Evolutionary conservation across 768 basidiomycete genomes (phyloP).

Genomic region (Amanita subjunquillea): DNA sequence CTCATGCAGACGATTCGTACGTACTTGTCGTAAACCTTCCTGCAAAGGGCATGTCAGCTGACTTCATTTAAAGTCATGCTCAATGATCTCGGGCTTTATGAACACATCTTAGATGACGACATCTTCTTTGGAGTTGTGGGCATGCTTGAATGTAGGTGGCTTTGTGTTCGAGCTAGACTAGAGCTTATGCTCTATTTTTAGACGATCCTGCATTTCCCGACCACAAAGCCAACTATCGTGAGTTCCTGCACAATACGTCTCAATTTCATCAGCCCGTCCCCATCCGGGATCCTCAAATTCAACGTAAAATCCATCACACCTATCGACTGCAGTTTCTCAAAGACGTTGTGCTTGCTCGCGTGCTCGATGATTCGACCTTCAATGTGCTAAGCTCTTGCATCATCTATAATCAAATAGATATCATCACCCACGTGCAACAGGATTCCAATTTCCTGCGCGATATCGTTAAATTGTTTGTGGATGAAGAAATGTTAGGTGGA

Average conservation of each 20-base stretch:
- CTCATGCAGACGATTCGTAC: constrained; percentile 92
- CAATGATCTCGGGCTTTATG: constrained; percentile 91
- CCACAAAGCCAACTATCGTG: constrained; percentile 96
- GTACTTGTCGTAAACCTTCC: constrained; percentile 10
- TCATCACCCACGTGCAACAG: constrained; percentile 80
- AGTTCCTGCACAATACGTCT: constrained; percentile 77
- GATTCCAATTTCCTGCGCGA: constrained; percentile 70
- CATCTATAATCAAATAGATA: constrained; percentile 98
- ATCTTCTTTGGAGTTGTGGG: constrained; percentile 89
- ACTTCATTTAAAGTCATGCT: constrained; percentile 58
- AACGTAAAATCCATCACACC: constrained; percentile 90
- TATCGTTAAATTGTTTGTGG: constrained; percentile 67
- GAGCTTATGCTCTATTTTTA: constrained; percentile 19
- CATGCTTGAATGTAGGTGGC: constrained; percentile 88
- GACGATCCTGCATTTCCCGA: constrained; percentile 95
- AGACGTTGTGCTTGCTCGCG: constrained; percentile 93
- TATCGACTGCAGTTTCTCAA: constrained; percentile 97
- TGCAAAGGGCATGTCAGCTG: background rate
- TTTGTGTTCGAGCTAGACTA: constrained; percentile 6
- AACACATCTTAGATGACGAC: constrained; percentile 90
- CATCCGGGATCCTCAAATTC: constrained; percentile 65
- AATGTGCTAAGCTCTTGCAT: constrained; percentile 95
- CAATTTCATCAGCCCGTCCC: constrained; percentile 85
- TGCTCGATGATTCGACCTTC: constrained; percentile 93
- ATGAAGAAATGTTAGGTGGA: constrained; percentile 51